A percentile compares a stretch with the other conserved stretches of the same genome.
phyloP scores from a whole-genome alignment of 31 red algal genomes.

The Odonthalia washingtoniensis region DNA sequence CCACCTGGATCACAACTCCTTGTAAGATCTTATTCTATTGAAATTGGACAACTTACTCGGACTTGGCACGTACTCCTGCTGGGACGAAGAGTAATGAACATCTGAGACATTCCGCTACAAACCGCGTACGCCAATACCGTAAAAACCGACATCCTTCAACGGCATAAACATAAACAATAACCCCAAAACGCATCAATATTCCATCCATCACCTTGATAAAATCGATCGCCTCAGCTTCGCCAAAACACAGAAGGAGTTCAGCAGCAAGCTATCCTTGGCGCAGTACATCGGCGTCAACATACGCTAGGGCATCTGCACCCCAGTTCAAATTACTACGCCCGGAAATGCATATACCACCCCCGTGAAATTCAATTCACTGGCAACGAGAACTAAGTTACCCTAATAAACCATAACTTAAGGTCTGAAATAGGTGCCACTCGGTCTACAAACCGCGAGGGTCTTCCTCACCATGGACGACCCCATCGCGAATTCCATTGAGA shows the following conservation, averaged over 20 bases:
- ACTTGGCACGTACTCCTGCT: background rate
- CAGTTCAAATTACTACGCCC: background rate
- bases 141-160: background rate
- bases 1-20: background rate
- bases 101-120: background rate
- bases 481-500: background rate
- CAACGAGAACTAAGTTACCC: background rate
- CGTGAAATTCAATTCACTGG: background rate
- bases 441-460: background rate
- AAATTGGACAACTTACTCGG: background rate
- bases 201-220: background rate
- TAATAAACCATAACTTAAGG: background rate
- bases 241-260: background rate
- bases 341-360: background rate
- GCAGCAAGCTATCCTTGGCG: background rate
- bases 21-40: background rate
- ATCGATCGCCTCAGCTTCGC: background rate
- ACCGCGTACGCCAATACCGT: background rate
- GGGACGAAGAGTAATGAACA: background rate
- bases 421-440: background rate
- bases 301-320: background rate
- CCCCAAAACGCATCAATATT: background rate
- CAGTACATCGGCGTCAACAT: conserved; percentile 20
- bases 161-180: too few species aligned
- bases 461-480: background rate